Base-by-base conservation (phyloP, 1,284 basidiomycete genomes). In the Trametes polyzona region DNA sequence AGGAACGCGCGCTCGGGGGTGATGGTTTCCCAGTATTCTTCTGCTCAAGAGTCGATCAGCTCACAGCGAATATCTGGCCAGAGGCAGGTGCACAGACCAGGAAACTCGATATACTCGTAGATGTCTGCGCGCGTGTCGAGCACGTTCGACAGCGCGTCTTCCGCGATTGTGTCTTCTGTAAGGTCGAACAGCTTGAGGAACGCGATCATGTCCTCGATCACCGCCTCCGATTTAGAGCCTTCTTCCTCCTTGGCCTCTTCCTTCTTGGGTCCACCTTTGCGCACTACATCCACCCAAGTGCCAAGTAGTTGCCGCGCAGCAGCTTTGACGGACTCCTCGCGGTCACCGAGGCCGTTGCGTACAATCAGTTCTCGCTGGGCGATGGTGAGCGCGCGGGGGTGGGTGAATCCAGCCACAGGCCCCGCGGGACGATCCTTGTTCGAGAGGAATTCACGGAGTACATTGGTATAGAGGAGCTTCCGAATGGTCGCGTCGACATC, bases 401-500 rank as follows among this genome's bases (percentile, higher is more conserved):
- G 85, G 2, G 83, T 84, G 0, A 88, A 73, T 40, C 86, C 84
- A 5, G 81, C 74, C 17, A 77, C 27, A 16, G 23, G 24, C n/a
- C 35, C 46, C 10, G 54, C 26, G 4, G 37, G 70, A 21, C 56
- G 50, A 26, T 59, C 57, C 8, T 58, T 42, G 41, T 64, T 4
- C 58, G 40, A 47, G 61, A 67, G 50, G 71, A 65, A 1, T 67
- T 65, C 63, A 78, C 74, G n/a, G n/a, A 90, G 76, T 0, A 92
- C 81, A 19, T 83, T 78, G 1, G 87, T 79, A 71, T 93, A 98
- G 14, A 96, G 84, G 26, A 92, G 84, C 55, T 89, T 90, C 48
- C 96, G 89, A 26, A 92, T 89, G 53, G 87, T 79, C 0, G 89
- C 81, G 67, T 98, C 96, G 30, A 90, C 80, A 71, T 98, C 96